Base-by-base conservation (phyloP, 257 asterid genomes). In the Solanum lycopersicoides region DNA sequence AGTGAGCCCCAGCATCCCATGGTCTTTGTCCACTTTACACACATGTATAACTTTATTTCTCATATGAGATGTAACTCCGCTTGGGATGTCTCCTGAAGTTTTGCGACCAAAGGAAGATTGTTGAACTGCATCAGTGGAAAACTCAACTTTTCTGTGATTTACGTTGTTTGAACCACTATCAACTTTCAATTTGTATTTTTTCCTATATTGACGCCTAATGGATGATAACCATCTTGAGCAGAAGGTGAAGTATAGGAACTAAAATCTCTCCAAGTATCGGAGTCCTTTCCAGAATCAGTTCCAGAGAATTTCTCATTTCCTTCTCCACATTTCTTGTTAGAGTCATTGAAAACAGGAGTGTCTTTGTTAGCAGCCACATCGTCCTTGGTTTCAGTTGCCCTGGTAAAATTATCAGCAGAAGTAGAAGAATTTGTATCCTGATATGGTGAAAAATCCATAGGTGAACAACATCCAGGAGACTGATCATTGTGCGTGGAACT, bases 361-460 rank as follows among this genome's bases (percentile, higher is more conserved):
- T 89, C 87, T 39, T 82, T 83, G 68, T 65, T 87, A 45, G 86
- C 35, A 77, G 84, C 16, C 83, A 77, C 66, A 85, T 89, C 89
- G 23, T n/a, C 93, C 71, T 90, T 90, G 9, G 45, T 82, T 75
- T 89, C 94, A 86, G 89, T 21, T 60, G 69, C 89, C 35, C 21
- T 65, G 84, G 89, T 86, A 35, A 90, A 63, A 59, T 72, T 20
- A 72, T 65, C 71, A 86, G 76, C 86, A 71, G 85, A 88, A 68
- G 92, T 90, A 88, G 90, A 88, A 89, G 74, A 47, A 69, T 89
- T 79, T 20, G 91, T 84, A 71, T 83, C 92, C 83, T 89, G 92
- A 90, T 91, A 95, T 83, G 98, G 99, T 66, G 99, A 96, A 93
- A 95, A 95, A 86, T 96, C 98, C 99, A 97, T 95, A 34, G 99